Base-by-base conservation (phyloP, 2,329 filamentous ascomycete species). In the Cordyceps farinosa region DNA sequence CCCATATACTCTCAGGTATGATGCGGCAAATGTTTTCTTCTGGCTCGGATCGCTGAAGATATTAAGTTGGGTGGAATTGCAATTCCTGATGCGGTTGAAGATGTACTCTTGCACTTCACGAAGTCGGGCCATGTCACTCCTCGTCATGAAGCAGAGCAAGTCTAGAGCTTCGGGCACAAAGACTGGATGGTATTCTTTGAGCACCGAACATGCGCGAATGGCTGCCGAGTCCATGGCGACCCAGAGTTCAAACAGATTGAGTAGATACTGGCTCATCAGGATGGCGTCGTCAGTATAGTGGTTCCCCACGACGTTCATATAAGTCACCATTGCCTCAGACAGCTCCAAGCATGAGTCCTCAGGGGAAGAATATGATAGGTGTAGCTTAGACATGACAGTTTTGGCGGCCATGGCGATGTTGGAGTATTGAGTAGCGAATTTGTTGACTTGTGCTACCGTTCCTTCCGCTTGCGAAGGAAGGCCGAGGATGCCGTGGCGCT, bases 241-340 rank as follows among this genome's bases (percentile, higher is more conserved):
- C 87, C 87, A 90, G 0, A 87, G 66, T 56, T 85, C 81, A 69
- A 89, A 79, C 0, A 85, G 50, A 8, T 74, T 78, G 1, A 90
- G 75, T 0, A 89, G 71, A 38, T 67, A 54, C 2, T 55, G 63
- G 29, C 69, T 71, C 63, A 67, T 67, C 0, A 74, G 66, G 0
- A 70, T 66, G 2, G 78, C 73, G 1, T 66, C 57, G 0, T 68
- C 44, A 0, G 80, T 64, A 58, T 82, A 79, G 1, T 66, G 38
- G 8, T 61, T 45, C 10, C 63, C 65, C 1, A 66, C 61, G 5
- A 36, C 65, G 0, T 27, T 13, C 36, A 67, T 22, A n/a, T 66
- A 38, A 0, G 40, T 9, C 3, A 55, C 13, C 2, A 70, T 63
- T 0, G 2, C 36, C 3, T 1, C 8, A 17, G 57, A 27, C 22